phyloP scores from a whole-genome alignment of 225 moss, liverwort and hornwort species.

The Rhytidiadelphus loreus region DNA sequence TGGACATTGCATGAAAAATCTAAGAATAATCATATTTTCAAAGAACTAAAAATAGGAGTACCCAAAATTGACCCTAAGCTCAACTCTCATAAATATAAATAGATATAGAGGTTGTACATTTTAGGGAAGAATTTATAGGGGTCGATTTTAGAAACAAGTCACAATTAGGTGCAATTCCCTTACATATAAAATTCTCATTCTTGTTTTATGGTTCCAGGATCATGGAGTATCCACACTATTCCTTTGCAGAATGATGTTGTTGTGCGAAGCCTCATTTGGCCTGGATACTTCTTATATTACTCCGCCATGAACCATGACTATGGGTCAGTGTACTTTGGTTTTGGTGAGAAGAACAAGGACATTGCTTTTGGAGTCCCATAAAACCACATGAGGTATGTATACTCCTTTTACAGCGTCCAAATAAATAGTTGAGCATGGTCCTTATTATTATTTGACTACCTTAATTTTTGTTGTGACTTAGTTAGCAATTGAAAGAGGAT shows the following conservation, averaged over 20 bases:
- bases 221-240: slow-evolving; percentile 65
- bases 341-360: slow-evolving; percentile 75
- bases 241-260: slow-evolving; percentile 67
- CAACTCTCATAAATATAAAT: not conserved
- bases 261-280: slow-evolving; percentile 76
- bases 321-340: slow-evolving; percentile 87
- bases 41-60: not conserved
- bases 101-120: not conserved
- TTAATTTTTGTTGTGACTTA: not conserved
- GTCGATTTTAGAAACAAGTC: not conserved
- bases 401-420: not conserved
- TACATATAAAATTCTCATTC: not conserved
- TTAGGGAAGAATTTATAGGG: not conserved
- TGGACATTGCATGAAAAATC: not conserved
- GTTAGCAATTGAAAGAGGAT: not conserved
- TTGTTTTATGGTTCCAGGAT: slow-evolving; percentile 22
- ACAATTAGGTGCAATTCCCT: not conserved
- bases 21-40: not conserved
- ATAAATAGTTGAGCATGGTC: not conserved
- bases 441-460: not conserved
- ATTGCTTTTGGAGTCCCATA: slow-evolving; percentile 65
- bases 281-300: slow-evolving; percentile 79
- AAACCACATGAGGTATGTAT: not conserved
- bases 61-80: not conserved
- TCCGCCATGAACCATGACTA: slow-evolving; percentile 57